A percentile compares a stretch with the other conserved stretches of the same genome.
These are phyloP conservation scores for Murraya paniculata DNA, from an alignment of 345 rosid species.

Conservation along the genomic window DNA sequence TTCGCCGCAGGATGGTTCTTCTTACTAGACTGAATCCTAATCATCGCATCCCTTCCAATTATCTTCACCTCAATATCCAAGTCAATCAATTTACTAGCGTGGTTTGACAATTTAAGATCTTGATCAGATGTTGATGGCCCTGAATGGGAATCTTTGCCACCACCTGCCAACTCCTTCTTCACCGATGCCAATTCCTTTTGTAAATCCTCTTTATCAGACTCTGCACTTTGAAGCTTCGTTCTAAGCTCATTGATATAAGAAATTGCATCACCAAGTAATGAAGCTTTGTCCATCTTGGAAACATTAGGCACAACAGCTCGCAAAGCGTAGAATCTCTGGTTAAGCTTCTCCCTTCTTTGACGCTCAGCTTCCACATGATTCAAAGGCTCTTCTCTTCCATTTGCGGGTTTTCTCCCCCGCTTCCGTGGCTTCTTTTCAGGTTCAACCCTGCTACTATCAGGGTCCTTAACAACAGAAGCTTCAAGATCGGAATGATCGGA, in stretches of 20 bases:
- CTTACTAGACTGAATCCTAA: slow-evolving; percentile 72
- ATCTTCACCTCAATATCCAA: slow-evolving; percentile 87
- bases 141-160: slow-evolving; percentile 26
- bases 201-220: slow-evolving; percentile 62
- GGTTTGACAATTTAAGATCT: slow-evolving; percentile 35
- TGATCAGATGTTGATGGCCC: slow-evolving; percentile 29
- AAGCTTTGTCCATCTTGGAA: slow-evolving; percentile 98
- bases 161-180: slow-evolving; percentile 36
- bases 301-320: slow-evolving; percentile 95
- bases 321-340: slow-evolving; percentile 78
- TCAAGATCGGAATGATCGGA: slow-evolving; percentile 95
- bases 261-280: slow-evolving; percentile 87
- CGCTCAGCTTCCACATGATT: slow-evolving; percentile 99
- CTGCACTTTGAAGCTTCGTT: slow-evolving; percentile 51
- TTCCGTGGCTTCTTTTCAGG: slow-evolving; percentile 84
- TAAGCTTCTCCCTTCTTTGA: slow-evolving; percentile 95
- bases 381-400: slow-evolving; percentile 93
- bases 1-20: slow-evolving; percentile 90
- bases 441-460: slow-evolving; percentile 58
- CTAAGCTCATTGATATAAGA: slow-evolving; percentile 84
- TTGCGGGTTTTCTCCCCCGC: slow-evolving; percentile 94
- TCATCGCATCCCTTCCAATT: slow-evolving; percentile 85
- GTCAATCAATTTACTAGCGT: slow-evolving; percentile 40
- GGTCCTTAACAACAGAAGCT: slow-evolving; percentile 76
- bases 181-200: slow-evolving; percentile 58